Base-by-base conservation (phyloP, 192 early-diverging fungal species). In the Umbelopsis sp. region DNA sequence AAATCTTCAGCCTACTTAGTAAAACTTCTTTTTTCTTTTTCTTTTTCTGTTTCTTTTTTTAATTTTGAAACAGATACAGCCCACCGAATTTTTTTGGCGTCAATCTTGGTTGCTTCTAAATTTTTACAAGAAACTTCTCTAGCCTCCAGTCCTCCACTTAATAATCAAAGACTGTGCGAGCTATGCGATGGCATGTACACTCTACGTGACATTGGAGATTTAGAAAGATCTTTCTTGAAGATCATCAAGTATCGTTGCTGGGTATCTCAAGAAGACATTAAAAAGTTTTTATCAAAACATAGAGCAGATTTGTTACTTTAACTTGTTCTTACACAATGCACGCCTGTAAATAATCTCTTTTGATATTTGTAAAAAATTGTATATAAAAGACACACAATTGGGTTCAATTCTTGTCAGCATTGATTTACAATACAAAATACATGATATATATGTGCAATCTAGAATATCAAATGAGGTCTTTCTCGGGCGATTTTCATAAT, bases 71-170 rank as follows among this genome's bases (percentile, higher is more conserved):
- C 73, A 80, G 79, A 74, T 46, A 80, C 79, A 7, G 69, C 65
- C 16, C 79, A 80, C 69, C 47, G 73, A 55, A 74, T 76, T 30
- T 66, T 77, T 27, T 18, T 80, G 4, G 76, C 79, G 1, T 66
- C 79, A 35, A 21, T 80, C n/a, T 41, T 80, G 9, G 69, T 74
- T 2, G 75, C 79, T 5, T 77, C 75, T 9, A 80, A 80, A 58
- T 71, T 73, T 30, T 37, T 73, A 15, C 74, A 72, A 15, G 74
- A 69, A 3, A 72, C 70, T 23, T 37, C 37, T 8, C 66, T 67
- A 33, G 67, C 41, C 0, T 25, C 22, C 22, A 41, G 41, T 30
- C 69, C 69, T 49, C 61, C 53, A 46, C 13, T 80, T 5, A 80
- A 67, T 33, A 80, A 80, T 68, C 30, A 66, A 11, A 65, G 45